phyloP scores from a whole-genome alignment of 2,329 filamentous ascomycete species.

The Botryosphaeria dothidea region DNA sequence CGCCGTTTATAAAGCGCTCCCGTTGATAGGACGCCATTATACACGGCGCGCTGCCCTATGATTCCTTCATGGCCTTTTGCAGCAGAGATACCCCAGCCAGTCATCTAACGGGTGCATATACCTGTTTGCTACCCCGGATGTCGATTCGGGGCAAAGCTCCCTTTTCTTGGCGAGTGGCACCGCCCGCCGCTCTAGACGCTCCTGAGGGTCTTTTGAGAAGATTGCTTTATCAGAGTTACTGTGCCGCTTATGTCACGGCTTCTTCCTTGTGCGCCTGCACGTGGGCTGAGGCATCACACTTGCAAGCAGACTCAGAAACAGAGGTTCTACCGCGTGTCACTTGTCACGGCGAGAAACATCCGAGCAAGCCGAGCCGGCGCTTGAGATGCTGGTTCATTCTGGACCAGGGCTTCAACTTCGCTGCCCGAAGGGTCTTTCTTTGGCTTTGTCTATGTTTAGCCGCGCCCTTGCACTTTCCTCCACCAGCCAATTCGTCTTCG shows the following conservation, averaged over 20 bases:
- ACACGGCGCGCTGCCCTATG: neutral
- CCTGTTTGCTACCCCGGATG: neutral
- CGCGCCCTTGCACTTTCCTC: no score
- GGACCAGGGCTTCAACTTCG: neutral
- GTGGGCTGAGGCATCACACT: neutral
- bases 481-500: neutral
- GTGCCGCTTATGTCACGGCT: neutral
- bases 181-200: neutral
- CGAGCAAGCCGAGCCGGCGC: neutral
- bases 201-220: neutral
- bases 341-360: neutral
- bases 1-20: neutral
- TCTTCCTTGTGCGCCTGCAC: neutral
- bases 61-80: neutral
- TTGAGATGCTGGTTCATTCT: neutral
- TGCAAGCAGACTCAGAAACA: neutral
- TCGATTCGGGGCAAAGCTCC: neutral
- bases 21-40: constrained; percentile 13
- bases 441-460: neutral
- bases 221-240: neutral
- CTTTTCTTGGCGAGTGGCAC: neutral
- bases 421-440: neutral
- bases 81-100: neutral
- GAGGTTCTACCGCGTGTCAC: neutral
- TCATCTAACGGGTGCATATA: neutral